These are phyloP conservation scores for Syzygium aromaticum DNA, from an alignment of 345 rosid genomes.

Conservation along the genomic window DNA sequence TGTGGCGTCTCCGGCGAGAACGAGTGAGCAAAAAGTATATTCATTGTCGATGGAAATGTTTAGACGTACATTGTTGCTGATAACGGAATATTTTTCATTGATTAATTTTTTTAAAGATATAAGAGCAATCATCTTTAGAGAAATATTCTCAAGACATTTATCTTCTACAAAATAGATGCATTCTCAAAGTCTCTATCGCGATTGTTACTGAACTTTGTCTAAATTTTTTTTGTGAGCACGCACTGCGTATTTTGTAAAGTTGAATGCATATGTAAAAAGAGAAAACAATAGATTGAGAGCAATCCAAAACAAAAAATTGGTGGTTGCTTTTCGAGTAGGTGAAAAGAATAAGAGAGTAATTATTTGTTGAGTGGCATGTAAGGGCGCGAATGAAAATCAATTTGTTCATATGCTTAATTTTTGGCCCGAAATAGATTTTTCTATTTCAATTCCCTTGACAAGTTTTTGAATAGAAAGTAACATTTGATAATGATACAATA, in stretches of 20 bases:
- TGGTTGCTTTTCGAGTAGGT: background rate
- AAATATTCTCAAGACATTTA: background rate
- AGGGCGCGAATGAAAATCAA: too few species aligned
- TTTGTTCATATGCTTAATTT: too few species aligned
- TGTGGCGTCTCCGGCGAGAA: too few species aligned
- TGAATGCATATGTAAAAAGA: too few species aligned
- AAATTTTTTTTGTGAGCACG: too few species aligned
- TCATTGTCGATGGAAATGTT: background rate
- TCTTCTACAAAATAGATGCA: background rate
- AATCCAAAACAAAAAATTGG: background rate
- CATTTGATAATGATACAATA: too few species aligned
- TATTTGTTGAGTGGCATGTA: background rate
- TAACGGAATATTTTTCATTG: background rate
- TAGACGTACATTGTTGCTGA: background rate
- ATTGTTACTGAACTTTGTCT: background rate
- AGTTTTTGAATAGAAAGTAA: too few species aligned
- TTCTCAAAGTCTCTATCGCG: background rate
- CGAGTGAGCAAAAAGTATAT: background rate
- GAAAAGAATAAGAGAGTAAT: background rate
- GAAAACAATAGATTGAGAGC: background rate
- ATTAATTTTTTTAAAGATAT: too few species aligned
- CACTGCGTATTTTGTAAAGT: too few species aligned
- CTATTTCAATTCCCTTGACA: too few species aligned
- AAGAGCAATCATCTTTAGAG: background rate
- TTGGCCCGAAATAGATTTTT: too few species aligned